Evolutionary conservation across 306 rosid species (phyloP), one percentile per base, ranked within the genome.

Genomic region (Citrullus amarus): DNA sequence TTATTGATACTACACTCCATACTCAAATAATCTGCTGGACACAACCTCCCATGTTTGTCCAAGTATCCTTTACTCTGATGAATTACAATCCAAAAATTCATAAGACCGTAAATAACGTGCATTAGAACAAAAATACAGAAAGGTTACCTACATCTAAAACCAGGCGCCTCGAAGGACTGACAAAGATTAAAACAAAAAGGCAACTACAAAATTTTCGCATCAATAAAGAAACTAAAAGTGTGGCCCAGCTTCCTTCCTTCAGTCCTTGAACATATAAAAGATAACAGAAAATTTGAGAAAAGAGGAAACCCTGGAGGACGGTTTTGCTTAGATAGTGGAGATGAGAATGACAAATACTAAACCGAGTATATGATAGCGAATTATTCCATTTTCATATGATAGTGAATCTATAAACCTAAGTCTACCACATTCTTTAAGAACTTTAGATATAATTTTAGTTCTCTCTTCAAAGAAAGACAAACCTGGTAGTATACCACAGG

Each of bases 401-500:
- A 68, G 22, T 1, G 8, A 68, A 22, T 41, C 75, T 9, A 22
- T 68, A 41, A 68, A 66, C 22, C 48, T 41, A 65, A 7, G 48
- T 16, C 70, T 65, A 65, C 25, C 46, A 16, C 20, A 63, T 34
- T 65, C 71, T 16, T 65, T 17, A 36, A 46, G 13, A 36, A 15
- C 25, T 12, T 66, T 66, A 18, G 55, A 43, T 68, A 68, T 68
- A 68, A 12, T 43, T 39, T n/a, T n/a, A 67, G 75, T 69, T 69
- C 5, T 36, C 22, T 56, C 12, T 14, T 15, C 54, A 14, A 18
- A 57, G 79, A 39, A 58, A 77, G 55, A 77, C 80, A 77, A 77
- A 94, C 98, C 98, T 94, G 75, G 95, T 92, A 51, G 93, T 88
- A 82, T 89, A 88, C 98, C 98, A 94, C 69, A 94, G 88, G 78